These are phyloP conservation scores for Eimeria tenella DNA, from an alignment of 169 alveolate genomes.

Conservation along the genomic window DNA sequence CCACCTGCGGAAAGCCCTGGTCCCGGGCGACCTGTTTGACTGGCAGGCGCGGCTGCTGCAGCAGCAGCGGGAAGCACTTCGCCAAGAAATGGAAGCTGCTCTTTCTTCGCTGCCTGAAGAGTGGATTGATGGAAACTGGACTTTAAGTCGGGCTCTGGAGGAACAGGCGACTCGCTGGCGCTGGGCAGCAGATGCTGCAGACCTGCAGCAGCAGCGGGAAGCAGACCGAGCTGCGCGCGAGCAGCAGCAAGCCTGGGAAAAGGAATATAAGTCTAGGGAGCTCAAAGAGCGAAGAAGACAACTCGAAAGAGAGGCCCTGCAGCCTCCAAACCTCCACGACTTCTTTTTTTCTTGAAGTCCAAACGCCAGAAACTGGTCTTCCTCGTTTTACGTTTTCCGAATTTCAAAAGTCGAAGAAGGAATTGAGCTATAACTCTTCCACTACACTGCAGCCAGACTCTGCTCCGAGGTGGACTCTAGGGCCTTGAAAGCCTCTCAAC, in stretches of 20 bases:
- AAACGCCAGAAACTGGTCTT: too few relatives aligned
- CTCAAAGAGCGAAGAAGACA: background rate
- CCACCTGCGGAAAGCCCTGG: conserved; percentile 9
- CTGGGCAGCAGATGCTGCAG: conserved; percentile 55
- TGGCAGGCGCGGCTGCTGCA: conserved; percentile 62
- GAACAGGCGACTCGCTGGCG: conserved; percentile 49
- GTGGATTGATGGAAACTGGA: conserved; percentile 42
- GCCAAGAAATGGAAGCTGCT: conserved; percentile 4
- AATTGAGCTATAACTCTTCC: too few relatives aligned
- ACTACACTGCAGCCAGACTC: too few relatives aligned
- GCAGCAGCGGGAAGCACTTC: conserved; percentile 34
- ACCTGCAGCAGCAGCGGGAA: conserved; percentile 18
- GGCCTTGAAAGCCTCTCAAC: too few relatives aligned
- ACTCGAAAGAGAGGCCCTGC: conserved; percentile 60
- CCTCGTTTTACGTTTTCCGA: too few relatives aligned
- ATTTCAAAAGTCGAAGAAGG: too few relatives aligned
- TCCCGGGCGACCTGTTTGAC: conserved; percentile 52
- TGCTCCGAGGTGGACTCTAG: too few relatives aligned
- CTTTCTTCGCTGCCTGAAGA: conserved; percentile 12
- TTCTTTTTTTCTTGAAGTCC: too few relatives aligned
- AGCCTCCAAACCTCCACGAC: conserved; percentile 1
- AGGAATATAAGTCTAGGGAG: background rate
- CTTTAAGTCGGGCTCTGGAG: background rate
- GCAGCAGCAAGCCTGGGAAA: conserved; percentile 33
- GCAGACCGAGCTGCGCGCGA: background rate